Percentiles rank a stretch among this genome's conserved stretches.
These are phyloP conservation scores for Globisporangium nodosum DNA, from an alignment of 352 stramenopile genomes.

Conservation along the genomic window DNA sequence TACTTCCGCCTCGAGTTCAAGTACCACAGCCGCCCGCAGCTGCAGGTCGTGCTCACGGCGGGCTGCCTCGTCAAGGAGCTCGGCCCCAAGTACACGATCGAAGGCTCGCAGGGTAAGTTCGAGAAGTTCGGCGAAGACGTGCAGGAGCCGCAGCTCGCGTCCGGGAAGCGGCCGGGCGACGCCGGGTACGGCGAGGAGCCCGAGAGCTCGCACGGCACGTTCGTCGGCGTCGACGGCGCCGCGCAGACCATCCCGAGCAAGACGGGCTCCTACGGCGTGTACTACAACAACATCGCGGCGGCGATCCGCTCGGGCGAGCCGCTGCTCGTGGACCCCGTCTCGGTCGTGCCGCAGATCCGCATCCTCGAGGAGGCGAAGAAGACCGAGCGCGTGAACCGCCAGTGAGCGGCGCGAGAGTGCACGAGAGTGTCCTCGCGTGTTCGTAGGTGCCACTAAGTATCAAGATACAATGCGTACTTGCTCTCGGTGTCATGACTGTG, in stretches of 20 bases:
- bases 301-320: slow-evolving; percentile 40
- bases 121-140: slow-evolving; percentile 62
- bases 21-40: slow-evolving; percentile 33
- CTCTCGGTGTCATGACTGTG: too few species aligned
- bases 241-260: slow-evolving; percentile 31
- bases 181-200: slow-evolving; percentile 46
- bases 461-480: too few species aligned
- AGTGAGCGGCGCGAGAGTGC: background rate
- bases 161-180: slow-evolving; percentile 44
- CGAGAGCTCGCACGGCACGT: slow-evolving; percentile 35
- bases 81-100: slow-evolving; percentile 61
- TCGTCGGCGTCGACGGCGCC: slow-evolving; percentile 23
- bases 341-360: slow-evolving; percentile 56
- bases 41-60: slow-evolving; percentile 56
- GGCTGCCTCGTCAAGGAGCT: slow-evolving; percentile 61
- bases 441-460: too few species aligned
- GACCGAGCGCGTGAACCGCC: slow-evolving; percentile 29
- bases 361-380: slow-evolving; percentile 71
- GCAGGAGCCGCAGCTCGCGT: slow-evolving; percentile 54
- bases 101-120: slow-evolving; percentile 45
- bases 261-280: slow-evolving; percentile 51
- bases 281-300: slow-evolving; percentile 68
- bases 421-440: background rate
- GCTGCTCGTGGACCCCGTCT: slow-evolving; percentile 45
- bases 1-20: slow-evolving; percentile 71